Evolutionary conservation across 352 stramenopile genomes (phyloP), one percentile per base, ranked within the genome.

Genomic region (Globisporangium takayamanum): DNA sequence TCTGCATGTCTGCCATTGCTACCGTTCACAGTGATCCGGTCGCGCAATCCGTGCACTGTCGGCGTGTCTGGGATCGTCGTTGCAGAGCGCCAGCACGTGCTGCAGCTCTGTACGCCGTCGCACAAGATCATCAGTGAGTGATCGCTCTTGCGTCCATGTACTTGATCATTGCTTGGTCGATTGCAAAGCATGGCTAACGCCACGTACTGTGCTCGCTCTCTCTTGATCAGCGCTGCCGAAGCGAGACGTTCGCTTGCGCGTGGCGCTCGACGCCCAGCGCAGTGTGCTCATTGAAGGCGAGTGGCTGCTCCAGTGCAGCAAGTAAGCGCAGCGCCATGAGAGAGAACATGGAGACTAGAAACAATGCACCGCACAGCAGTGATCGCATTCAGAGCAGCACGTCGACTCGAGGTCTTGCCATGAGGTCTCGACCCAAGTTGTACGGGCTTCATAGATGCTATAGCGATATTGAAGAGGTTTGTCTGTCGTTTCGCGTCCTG

Each of bases 91-190:
- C 65, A 72, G 26, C 69, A 78, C 28, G 70, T 82, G 6, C 26
- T 92, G 16, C 82, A 92, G 57, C 67, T 89, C 20, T 80, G 70
- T 59, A 63, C 63, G 46, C 42, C 59, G 8, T 30, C 67, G 0
- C 56, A 75, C 22, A 67, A 63, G 50, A 74, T 88, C 42, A 72
- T 82, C 55, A 82, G 80, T 90, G 79, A 64, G 77, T 74, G 5
- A 2, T 44, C 16, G 14, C 14, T 42, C 5, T 7, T 57, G 44
- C 0, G 28, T 5, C 16, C n/a, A 30, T 53, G 20, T n/a, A 26
- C n/a, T 53, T 14, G 54, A 33, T 25, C 1, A 26, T 11, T 46
- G 11, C 10, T 45, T 20, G 20, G 53, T n/a, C 2, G 15, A 47
- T 6, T 53, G 20, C 22, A 11, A 37, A 8, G 10, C 7, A 12